phyloP scores from a whole-genome alignment of 345 rosid genomes.

The Lepidium didymum region DNA sequence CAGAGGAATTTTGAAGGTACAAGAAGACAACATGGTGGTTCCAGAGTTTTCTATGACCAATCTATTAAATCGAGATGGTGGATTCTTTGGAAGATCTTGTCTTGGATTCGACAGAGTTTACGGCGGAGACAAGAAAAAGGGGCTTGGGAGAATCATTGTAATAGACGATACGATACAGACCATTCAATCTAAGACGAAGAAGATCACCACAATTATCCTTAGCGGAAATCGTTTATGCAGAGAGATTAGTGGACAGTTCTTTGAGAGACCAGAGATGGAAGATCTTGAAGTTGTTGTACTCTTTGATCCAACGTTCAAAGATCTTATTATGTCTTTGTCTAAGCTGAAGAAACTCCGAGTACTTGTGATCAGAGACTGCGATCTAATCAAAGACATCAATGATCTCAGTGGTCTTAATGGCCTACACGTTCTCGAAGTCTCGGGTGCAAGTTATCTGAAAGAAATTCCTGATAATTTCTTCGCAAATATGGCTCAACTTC shows the following conservation, averaged over 20 bases:
- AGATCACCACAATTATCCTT: constrained; percentile 30
- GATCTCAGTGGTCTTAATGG: constrained; percentile 3
- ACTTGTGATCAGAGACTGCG: constrained; percentile 48
- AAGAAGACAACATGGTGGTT: constrained; percentile 33
- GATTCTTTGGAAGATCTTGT: constrained; percentile 26
- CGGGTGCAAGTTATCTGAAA: constrained; percentile 31
- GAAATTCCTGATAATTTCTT: constrained; percentile 31
- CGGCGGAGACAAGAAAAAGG: constrained; percentile 7
- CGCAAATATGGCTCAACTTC: constrained; percentile 16
- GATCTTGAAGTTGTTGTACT: constrained; percentile 38
- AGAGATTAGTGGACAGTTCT: constrained; percentile 27
- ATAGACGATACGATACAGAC: constrained; percentile 46
- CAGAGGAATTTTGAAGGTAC: constrained; percentile 40
- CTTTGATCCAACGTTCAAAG: constrained; percentile 31
- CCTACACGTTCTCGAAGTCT: constrained; percentile 47
- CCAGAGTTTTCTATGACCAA: constrained; percentile 32
- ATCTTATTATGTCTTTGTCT: constrained; percentile 1
- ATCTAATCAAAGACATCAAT: constrained; percentile 16
- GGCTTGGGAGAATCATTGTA: constrained; percentile 37
- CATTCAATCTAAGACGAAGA: background rate
- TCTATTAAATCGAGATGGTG: constrained; percentile 31
- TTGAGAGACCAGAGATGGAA: constrained; percentile 21
- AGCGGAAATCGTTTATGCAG: constrained; percentile 34
- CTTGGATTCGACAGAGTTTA: constrained; percentile 38
- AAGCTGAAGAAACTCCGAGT: constrained; percentile 25